Evolutionary conservation across 2,329 filamentous ascomycete genomes (phyloP), one percentile per base, ranked within the genome.

Genomic region (Alternaria gaisen): DNA sequence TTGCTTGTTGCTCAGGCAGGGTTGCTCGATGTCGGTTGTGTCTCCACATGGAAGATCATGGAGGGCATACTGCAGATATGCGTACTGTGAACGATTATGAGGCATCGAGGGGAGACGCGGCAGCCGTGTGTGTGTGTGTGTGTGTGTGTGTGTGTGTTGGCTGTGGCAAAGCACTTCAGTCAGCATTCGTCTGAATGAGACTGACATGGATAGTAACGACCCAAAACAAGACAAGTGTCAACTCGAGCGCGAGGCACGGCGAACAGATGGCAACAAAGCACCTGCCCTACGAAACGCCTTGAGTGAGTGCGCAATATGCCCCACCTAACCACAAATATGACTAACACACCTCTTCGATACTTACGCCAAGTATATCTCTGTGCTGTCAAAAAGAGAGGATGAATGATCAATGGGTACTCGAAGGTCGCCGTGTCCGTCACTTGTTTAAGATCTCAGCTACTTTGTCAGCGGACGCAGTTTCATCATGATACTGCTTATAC

Each of bases 11-110:
- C 16, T 4, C 4, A 14, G 32, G 22, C 22, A 50, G 14, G 20
- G 9, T 8, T 38, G 30, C 30, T 50, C 12, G 5, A 50, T 38
- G 20, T 22, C 36, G 46, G 16, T 14, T 50, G 32, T 24, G 10
- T 50, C 46, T 50, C 46, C 32, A 50, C 34, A 50, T 50, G 20
- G 30, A 50, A n/a, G 9, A 20, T n/a, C 16, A 50, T 38, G 46
- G 16, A 50, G 18, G 20, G 40, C 10, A 42, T 24, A 38, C 20
- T 5, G 22, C 20, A 8, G 22, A 14, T 14, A 30, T n/a, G 30
- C 30, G 30, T 12, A 20, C 5, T 8, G 7, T 2, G 3, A 12
- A 50, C 14, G 36, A 50, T 11, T n/a, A 8, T 50, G 14, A 36
- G 46, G 32, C 46, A 24, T 38, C 20, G 32, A 50, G 32, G 38